Base-by-base conservation (phyloP, 768 basidiomycete genomes). In the Mycena maculata region DNA sequence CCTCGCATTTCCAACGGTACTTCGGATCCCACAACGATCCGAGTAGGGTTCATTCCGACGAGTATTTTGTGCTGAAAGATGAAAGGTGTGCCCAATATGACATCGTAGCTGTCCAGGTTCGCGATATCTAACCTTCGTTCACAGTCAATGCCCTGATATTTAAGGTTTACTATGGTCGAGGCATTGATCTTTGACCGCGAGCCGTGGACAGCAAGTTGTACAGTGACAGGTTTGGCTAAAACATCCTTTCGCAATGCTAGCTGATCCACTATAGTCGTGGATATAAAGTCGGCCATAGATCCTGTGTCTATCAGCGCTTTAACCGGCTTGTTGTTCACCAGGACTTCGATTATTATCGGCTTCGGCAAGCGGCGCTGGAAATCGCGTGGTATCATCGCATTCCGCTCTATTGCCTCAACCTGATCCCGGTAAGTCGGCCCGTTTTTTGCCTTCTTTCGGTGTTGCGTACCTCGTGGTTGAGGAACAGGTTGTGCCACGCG, bases 151-250 rank as follows among this genome's bases (percentile, higher is more conserved):
- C 27, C 33, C 59, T 79, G 77, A 55, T 79, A 80, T 23, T 62
- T 33, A 2, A 80, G n/a, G 8, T 71, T 12, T 0, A 67, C 78
- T 3, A 22, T 62, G 10, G 65, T 60, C 0, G 74, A 60, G 10
- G 30, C 57, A 53, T 74, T 80, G 2, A 82, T 70, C 28, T 73
- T 74, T 0, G 77, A 71, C 1, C 74, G 65, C 0, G 79, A 81
- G 0, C 80, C 81, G 1, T 73, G 67, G 0, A 76, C 75, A 0
- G 79, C 80, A 3, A 81, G 60, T 31, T 80, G 74, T 1, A 78
- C 55, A 4, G 76, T 66, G 25, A 81, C 28, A 0, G 0, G n/a
- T n/a, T n/a, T n/a, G n/a, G n/a, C n/a, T n/a, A n/a, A n/a, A n/a
- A n/a, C n/a, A n/a, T n/a, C n/a, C n/a, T n/a, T n/a, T n/a, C n/a